A percentile compares a stretch with the other conserved stretches of the same genome.
Conservation (phyloP, 2,329 filamentous ascomycete species). For the Exophiala xenobiotica region DNA sequence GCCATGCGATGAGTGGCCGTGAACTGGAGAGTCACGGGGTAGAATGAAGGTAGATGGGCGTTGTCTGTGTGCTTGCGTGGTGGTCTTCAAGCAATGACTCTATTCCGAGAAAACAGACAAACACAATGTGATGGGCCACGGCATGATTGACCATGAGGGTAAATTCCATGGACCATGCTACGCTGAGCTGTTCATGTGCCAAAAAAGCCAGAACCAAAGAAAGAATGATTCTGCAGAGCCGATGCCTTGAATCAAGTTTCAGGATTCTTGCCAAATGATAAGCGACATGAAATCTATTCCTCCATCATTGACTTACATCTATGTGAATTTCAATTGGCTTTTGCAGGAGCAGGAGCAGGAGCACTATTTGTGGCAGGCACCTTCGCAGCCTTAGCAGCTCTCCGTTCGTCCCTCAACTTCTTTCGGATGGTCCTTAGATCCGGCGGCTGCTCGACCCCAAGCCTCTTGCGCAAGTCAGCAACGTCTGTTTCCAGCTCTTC, state of each 20-base stretch:
- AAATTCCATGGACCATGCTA: conserved; percentile 15
- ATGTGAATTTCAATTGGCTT: too few relatives aligned
- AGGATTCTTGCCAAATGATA: conserved; percentile 14
- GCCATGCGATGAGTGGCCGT: conserved; percentile 1
- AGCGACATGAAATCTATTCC: conserved; percentile 14
- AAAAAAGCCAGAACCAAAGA: conserved; percentile 1
- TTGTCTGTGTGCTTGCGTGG: conserved; percentile 15
- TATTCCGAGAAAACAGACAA: conserved; percentile 1
- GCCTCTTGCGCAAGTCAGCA: conserved; percentile 66
- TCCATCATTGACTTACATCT: not conserved
- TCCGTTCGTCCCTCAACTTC: conserved; percentile 67
- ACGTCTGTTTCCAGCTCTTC: conserved; percentile 86
- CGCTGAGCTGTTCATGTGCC: conserved; percentile 2
- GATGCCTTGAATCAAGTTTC: conserved; percentile 4
- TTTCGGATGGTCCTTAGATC: conserved; percentile 78
- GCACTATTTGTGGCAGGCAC: conserved; percentile 26
- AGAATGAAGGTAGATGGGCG: conserved; percentile 6
- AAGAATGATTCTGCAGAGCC: conserved; percentile 3
- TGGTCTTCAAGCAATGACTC: conserved; percentile 11
- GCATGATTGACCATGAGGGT: conserved; percentile 13
- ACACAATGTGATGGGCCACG: conserved; percentile 3
- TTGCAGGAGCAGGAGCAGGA: not conserved
- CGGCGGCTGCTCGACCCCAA: conserved; percentile 85
- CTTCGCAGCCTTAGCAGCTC: conserved; percentile 57
- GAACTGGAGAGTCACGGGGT: conserved; percentile 7